These are phyloP conservation scores for Agaricus blazei DNA, from an alignment of 768 basidiomycete species.

Conservation along the genomic window DNA sequence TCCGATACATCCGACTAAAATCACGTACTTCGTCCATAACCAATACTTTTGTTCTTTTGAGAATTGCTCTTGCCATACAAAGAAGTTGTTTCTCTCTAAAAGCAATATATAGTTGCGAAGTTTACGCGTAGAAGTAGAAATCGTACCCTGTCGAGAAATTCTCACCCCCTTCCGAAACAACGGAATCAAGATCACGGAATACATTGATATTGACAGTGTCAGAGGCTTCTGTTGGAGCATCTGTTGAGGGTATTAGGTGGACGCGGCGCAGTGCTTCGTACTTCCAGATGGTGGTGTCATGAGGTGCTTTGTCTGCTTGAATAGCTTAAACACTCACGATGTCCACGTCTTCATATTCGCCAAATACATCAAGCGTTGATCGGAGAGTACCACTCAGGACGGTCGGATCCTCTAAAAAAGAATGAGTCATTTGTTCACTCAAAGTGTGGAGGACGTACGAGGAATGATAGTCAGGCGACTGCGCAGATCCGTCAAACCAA, in stretches of 20 bases:
- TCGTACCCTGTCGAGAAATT: slow-evolving; percentile 77
- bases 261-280: slow-evolving; percentile 83
- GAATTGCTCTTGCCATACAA: slow-evolving; percentile 84
- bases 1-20: neutral
- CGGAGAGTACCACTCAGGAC: slow-evolving; percentile 81
- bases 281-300: slow-evolving; percentile 27
- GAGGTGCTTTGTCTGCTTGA: no score
- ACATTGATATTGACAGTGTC: slow-evolving; percentile 64
- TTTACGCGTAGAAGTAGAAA: neutral
- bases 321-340: slow-evolving; percentile 46
- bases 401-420: slow-evolving; percentile 72
- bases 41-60: slow-evolving; percentile 71
- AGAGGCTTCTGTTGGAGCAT: slow-evolving; percentile 37
- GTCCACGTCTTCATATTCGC: slow-evolving; percentile 79
- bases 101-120: neutral
- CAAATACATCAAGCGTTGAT: slow-evolving; percentile 80
- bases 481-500: slow-evolving; percentile 80
- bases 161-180: slow-evolving; percentile 80
- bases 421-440: neutral
- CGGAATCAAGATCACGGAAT: slow-evolving; percentile 69
- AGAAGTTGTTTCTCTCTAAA: slow-evolving; percentile 33
- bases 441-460: slow-evolving; percentile 32
- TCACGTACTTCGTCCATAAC: slow-evolving; percentile 77
- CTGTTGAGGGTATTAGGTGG: slow-evolving; percentile 65
- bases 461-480: slow-evolving; percentile 55